Evolutionary conservation across 1,284 basidiomycete species (phyloP).

Genomic region (Trametes polyzona): DNA sequence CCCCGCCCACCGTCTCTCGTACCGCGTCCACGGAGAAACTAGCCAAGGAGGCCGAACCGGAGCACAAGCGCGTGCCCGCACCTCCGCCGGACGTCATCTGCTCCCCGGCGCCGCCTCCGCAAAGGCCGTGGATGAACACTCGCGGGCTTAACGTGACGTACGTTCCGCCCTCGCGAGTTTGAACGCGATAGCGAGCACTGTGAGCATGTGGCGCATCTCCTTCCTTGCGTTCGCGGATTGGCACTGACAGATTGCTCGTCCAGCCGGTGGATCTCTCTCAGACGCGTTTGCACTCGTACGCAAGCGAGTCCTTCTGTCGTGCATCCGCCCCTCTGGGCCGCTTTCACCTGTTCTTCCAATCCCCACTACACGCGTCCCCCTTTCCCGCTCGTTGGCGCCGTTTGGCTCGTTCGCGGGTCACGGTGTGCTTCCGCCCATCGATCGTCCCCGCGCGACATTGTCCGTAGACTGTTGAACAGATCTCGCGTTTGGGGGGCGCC

Average conservation of each 20-base stretch:
- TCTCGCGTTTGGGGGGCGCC: too few relatives aligned
- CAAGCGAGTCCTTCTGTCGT: neutral
- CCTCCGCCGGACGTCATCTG: slow-evolving; percentile 46
- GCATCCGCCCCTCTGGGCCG: neutral
- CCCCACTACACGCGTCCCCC: too few relatives aligned
- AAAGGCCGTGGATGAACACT: slow-evolving; percentile 54
- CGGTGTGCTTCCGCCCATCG: too few relatives aligned
- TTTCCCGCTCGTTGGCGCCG: too few relatives aligned
- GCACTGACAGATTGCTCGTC: neutral
- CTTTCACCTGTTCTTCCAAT: too few relatives aligned
- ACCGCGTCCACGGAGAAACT: slow-evolving; percentile 38
- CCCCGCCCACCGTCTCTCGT: slow-evolving; percentile 41
- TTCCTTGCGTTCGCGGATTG: neutral
- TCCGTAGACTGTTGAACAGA: too few relatives aligned
- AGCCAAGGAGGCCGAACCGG: slow-evolving; percentile 39
- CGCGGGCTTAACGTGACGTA: slow-evolving; percentile 43
- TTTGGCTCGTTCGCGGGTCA: too few relatives aligned
- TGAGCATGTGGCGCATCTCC: neutral
- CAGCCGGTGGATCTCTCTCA: neutral
- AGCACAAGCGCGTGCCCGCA: slow-evolving; percentile 44
- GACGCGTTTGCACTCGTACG: neutral
- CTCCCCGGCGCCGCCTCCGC: slow-evolving; percentile 25
- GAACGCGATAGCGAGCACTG: neutral
- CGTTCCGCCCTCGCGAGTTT: slow-evolving; percentile 35
- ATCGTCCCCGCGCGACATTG: too few relatives aligned